A percentile compares a stretch with the other conserved stretches of the same genome.
phyloP scores from a whole-genome alignment of 108 stramenopile species.

The Schizochytrium sp. region DNA sequence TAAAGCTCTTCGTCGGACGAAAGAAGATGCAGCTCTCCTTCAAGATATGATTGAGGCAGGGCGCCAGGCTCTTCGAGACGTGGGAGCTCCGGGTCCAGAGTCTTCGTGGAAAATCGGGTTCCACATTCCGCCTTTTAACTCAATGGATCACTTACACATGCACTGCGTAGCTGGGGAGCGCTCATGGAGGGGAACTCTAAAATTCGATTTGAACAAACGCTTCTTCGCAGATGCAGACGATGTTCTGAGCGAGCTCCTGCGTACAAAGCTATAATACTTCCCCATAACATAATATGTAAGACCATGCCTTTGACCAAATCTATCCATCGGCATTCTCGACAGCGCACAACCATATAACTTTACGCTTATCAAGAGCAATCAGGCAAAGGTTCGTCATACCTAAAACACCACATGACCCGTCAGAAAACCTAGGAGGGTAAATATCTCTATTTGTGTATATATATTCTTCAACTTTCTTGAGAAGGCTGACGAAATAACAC shows the following conservation, averaged over 20 bases:
- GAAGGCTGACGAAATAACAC: too few relatives aligned
- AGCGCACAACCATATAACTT: too few relatives aligned
- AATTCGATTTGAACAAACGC: not conserved
- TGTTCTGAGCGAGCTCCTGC: not conserved
- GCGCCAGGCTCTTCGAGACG: not conserved
- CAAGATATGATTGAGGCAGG: constrained; percentile 37
- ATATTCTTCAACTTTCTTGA: too few relatives aligned
- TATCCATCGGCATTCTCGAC: too few relatives aligned
- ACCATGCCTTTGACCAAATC: too few relatives aligned
- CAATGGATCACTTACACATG: constrained; percentile 62
- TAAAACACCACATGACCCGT: too few relatives aligned
- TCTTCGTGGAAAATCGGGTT: constrained; percentile 55
- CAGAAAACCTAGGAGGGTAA: too few relatives aligned
- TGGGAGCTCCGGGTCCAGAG: constrained; percentile 49
- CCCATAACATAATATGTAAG: too few relatives aligned
- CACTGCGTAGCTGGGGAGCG: constrained; percentile 46
- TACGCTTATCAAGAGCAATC: too few relatives aligned
- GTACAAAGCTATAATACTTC: too few relatives aligned
- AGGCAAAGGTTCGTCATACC: too few relatives aligned
- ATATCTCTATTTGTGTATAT: too few relatives aligned
- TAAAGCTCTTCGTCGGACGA: not conserved
- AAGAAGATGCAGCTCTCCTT: not conserved
- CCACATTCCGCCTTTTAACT: constrained; percentile 63
- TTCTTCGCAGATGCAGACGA: constrained; percentile 21
- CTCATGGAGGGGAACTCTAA: not conserved